Conservation (phyloP, 2,329 filamentous ascomycete species). For the Nannizziopsis arthrosporioides region DNA sequence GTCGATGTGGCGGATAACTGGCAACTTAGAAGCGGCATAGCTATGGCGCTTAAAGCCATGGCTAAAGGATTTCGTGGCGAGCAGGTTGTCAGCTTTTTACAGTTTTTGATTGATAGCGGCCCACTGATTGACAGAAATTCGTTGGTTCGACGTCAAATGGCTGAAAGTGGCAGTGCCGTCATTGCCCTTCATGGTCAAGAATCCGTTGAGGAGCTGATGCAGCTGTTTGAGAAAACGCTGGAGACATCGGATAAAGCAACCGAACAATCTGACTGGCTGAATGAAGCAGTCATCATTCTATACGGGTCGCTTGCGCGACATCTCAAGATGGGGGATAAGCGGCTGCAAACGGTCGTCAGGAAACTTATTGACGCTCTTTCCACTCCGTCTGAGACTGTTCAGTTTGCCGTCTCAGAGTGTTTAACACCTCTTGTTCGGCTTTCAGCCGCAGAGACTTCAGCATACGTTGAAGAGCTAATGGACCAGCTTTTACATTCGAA, state of each 20-base stretch:
- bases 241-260: constrained; percentile 73
- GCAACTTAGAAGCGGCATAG: constrained; percentile 83
- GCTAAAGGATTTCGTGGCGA: constrained; percentile 55
- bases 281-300: constrained; percentile 94
- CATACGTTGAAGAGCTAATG: constrained; percentile 69
- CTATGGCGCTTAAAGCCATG: constrained; percentile 73
- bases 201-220: constrained; percentile 82
- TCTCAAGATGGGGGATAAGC: constrained; percentile 69
- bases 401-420: constrained; percentile 91
- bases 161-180: constrained; percentile 72
- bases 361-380: constrained; percentile 75
- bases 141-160: constrained; percentile 75
- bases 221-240: constrained; percentile 77
- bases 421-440: constrained; percentile 80
- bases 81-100: constrained; percentile 64
- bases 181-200: constrained; percentile 71
- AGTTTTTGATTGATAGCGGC: constrained; percentile 73
- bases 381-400: constrained; percentile 91
- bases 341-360: constrained; percentile 78
- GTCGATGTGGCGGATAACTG: constrained; percentile 78
- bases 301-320: constrained; percentile 90
- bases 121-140: constrained; percentile 74
- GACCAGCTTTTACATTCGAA: constrained; percentile 76
- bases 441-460: constrained; percentile 62
- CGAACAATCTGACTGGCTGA: constrained; percentile 74